Conservation (phyloP, 1,139 yeast genomes). For the Blastobotrys raffinosifermentans region DNA sequence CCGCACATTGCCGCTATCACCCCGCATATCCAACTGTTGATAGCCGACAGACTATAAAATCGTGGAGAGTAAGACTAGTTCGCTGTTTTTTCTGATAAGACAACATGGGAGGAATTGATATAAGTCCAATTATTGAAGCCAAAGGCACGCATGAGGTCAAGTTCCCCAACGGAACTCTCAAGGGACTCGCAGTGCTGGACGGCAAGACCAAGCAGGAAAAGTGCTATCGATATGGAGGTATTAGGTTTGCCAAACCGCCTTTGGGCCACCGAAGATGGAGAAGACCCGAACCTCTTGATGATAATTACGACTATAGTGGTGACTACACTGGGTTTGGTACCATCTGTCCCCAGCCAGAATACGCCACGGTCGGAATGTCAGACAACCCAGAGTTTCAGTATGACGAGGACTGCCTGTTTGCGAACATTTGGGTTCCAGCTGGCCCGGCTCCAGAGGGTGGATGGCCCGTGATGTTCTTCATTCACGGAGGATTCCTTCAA, state of each 20-base stretch:
- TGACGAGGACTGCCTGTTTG: slow-evolving; percentile 35
- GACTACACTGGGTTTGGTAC: slow-evolving; percentile 31
- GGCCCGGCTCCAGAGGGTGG: slow-evolving; percentile 33
- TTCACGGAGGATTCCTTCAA: slow-evolving; percentile 42
- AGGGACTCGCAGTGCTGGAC: slow-evolving; percentile 4
- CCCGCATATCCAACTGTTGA: too few species aligned
- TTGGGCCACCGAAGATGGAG: slow-evolving; percentile 28
- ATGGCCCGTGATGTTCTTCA: slow-evolving; percentile 38
- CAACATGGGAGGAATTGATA: slow-evolving; percentile 2
- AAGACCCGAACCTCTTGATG: slow-evolving; percentile 28
- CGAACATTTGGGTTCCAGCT: slow-evolving; percentile 40
- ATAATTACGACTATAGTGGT: slow-evolving; percentile 34
- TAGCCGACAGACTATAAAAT: too few species aligned
- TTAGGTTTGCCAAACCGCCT: slow-evolving; percentile 26
- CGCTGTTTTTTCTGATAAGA: too few species aligned
- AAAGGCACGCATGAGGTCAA: background rate
- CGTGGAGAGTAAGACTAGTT: too few species aligned
- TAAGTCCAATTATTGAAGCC: slow-evolving; percentile 1
- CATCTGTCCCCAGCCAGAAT: slow-evolving; percentile 35
- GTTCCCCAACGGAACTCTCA: slow-evolving; percentile 2
- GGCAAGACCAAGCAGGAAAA: slow-evolving; percentile 6
- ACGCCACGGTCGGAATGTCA: slow-evolving; percentile 19
- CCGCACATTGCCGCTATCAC: too few species aligned
- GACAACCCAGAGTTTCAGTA: slow-evolving; percentile 25
- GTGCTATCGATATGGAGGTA: slow-evolving; percentile 18